Conservation (phyloP, 108 stramenopile species). For the Fragilaria radians region DNA sequence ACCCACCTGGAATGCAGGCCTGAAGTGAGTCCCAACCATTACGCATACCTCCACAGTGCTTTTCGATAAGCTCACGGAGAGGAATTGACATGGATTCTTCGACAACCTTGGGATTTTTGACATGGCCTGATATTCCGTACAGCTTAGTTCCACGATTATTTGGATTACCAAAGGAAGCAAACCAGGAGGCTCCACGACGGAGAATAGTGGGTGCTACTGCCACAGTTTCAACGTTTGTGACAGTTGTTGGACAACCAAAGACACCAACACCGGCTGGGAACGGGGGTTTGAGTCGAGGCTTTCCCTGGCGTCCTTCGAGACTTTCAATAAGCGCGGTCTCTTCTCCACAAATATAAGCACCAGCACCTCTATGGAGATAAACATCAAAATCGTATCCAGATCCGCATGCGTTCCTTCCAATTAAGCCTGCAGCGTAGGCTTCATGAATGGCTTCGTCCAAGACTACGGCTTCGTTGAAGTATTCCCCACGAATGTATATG, state of each 20-base stretch:
- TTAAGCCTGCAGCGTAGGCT: constrained; percentile 90
- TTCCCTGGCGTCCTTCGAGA: constrained; percentile 94
- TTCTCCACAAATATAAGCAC: constrained; percentile 99
- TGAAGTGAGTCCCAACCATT: constrained; percentile 99
- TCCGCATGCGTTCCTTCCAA: constrained; percentile 97
- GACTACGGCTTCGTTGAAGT: constrained; percentile 99
- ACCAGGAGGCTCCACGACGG: constrained; percentile 96
- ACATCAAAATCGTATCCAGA: constrained; percentile 99
- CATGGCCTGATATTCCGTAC: constrained; percentile 98
- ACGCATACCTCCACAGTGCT: constrained; percentile 98
- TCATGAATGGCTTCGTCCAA: constrained; percentile 99
- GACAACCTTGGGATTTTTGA: constrained; percentile 98
- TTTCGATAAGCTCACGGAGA: constrained; percentile 95
- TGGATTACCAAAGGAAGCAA: constrained; percentile 92
- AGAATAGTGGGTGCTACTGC: constrained; percentile 98
- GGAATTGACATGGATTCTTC: constrained; percentile 99
- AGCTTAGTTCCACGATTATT: constrained; percentile 99
- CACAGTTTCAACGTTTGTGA: constrained; percentile 99
- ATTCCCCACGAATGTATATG: constrained; percentile 99
- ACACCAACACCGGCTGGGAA: constrained; percentile 99
- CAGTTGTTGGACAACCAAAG: constrained; percentile 99
- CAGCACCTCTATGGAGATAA: constrained; percentile 99
- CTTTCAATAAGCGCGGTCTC: constrained; percentile 98
- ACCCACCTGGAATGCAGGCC: constrained; percentile 99
- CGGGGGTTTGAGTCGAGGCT: constrained; percentile 98